Percentiles rank a stretch among this genome's conserved stretches.
Evolutionary conservation across 768 basidiomycete genomes (phyloP).

Genomic region (Grammothele lineata): DNA sequence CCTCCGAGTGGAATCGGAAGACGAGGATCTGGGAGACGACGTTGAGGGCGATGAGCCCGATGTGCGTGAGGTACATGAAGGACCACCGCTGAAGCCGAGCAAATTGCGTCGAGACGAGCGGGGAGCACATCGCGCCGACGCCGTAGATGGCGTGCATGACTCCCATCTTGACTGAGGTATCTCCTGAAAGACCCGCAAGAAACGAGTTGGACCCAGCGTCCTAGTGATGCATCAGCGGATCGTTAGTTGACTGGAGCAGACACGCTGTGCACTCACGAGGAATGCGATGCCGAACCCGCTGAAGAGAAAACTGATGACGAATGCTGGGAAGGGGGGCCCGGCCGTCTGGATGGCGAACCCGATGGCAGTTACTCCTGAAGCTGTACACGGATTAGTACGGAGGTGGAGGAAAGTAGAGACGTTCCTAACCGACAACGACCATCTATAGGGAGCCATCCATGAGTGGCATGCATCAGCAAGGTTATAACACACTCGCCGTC

Average conservation of each 20-base stretch:
- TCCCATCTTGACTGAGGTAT: slow-evolving; percentile 57
- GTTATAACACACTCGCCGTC: slow-evolving; percentile 27
- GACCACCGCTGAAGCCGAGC: slow-evolving; percentile 32
- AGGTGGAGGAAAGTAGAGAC: no score
- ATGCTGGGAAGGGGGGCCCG: slow-evolving; percentile 60
- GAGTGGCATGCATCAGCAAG: not conserved
- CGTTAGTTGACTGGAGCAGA: no score
- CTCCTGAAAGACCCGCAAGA: slow-evolving; percentile 53
- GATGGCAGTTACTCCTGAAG: slow-evolving; percentile 45
- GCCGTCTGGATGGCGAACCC: slow-evolving; percentile 51
- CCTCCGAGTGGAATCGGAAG: slow-evolving; percentile 26
- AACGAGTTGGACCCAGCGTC: slow-evolving; percentile 72
- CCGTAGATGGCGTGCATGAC: slow-evolving; percentile 49
- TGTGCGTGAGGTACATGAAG: slow-evolving; percentile 38
- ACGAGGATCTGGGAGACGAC: slow-evolving; percentile 12
- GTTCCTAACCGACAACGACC: slow-evolving; percentile 3
- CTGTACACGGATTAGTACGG: slow-evolving; percentile 23
- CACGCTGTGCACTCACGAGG: slow-evolving; percentile 12
- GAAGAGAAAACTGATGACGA: slow-evolving; percentile 44
- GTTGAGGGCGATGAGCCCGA: slow-evolving; percentile 21
- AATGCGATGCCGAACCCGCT: slow-evolving; percentile 43
- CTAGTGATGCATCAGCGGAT: no score
- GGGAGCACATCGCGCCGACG: slow-evolving; percentile 44
- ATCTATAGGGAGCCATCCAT: not conserved
- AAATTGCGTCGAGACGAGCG: slow-evolving; percentile 51